Conservation (phyloP, 148 eudicot genomes). For the Suaeda aralocaspica region DNA sequence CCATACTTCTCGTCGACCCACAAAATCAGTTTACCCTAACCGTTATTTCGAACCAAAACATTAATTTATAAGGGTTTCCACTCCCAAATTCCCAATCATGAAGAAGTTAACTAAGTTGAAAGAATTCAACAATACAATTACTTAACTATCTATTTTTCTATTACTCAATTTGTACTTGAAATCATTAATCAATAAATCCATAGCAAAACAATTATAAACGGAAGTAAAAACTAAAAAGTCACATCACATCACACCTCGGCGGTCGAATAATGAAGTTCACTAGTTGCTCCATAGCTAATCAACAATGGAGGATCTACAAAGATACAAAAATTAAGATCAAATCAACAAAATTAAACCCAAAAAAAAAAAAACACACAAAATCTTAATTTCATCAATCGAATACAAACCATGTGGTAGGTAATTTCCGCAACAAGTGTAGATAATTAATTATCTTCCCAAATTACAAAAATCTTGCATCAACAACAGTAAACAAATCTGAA, state of each 20-base stretch:
- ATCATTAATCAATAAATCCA: slow-evolving; percentile 3
- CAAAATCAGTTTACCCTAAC: too few relatives aligned
- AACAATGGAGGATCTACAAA: not conserved
- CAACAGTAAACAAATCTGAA: too few relatives aligned
- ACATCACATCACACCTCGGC: slow-evolving; percentile 52
- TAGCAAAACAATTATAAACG: not conserved
- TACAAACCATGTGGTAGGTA: not conserved
- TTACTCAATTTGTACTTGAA: not conserved
- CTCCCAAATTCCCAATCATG: too few relatives aligned
- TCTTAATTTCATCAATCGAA: not conserved
- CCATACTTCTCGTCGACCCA: too few relatives aligned
- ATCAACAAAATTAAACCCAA: not conserved
- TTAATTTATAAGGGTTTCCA: too few relatives aligned
- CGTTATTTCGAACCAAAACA: too few relatives aligned
- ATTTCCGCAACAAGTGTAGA: not conserved
- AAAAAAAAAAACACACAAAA: not conserved
- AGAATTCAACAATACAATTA: too few relatives aligned
- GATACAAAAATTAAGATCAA: not conserved
- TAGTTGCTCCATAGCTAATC: slow-evolving; percentile 74
- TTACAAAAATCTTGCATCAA: too few relatives aligned
- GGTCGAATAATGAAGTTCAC: slow-evolving; percentile 95
- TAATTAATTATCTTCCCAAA: not conserved
- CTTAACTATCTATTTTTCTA: not conserved
- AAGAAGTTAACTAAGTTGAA: too few relatives aligned
- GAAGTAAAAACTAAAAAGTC: not conserved